Conservation (phyloP, 108 stramenopile genomes). For the Phaeodactylum tricornutum region DNA sequence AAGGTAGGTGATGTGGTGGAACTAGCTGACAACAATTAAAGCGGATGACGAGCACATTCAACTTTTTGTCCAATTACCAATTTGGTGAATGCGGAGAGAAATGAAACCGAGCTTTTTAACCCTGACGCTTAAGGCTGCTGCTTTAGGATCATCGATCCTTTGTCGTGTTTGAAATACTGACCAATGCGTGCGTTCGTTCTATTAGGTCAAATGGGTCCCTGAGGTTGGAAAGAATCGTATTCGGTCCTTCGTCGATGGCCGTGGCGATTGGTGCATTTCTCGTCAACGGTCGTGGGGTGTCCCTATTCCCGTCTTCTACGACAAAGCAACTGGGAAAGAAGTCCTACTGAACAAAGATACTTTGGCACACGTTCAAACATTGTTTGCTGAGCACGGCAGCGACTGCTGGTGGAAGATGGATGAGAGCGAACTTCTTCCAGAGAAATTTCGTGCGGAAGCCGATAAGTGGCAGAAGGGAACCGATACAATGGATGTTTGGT, state of each 20-base stretch:
- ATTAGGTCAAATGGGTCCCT: constrained; percentile 90
- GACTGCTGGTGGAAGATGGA: constrained; percentile 97
- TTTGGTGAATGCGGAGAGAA: constrained; percentile 4
- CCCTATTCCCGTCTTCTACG: constrained; percentile 97
- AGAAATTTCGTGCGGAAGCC: constrained; percentile 65
- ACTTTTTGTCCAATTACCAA: too few species aligned
- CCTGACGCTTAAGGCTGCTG: too few species aligned
- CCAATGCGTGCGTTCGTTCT: not conserved
- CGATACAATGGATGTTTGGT: constrained; percentile 99
- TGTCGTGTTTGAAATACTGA: too few species aligned
- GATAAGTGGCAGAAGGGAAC: constrained; percentile 92
- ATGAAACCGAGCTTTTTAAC: constrained; percentile 6
- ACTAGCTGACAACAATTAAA: too few species aligned
- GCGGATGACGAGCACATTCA: too few species aligned
- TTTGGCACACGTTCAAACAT: constrained; percentile 65
- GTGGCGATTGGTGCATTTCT: constrained; percentile 98
- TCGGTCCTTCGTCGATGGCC: constrained; percentile 72
- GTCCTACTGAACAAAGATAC: constrained; percentile 83
- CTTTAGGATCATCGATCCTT: too few species aligned
- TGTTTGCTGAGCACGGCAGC: constrained; percentile 88
- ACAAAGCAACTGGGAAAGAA: constrained; percentile 69
- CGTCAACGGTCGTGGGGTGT: constrained; percentile 98
- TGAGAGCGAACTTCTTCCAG: constrained; percentile 82
- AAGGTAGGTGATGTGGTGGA: constrained; percentile 61
- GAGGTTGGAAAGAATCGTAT: constrained; percentile 88